A percentile compares a stretch with the other conserved stretches of the same genome.
phyloP scores from a whole-genome alignment of 257 asterid genomes.

The Ballota nigra region DNA sequence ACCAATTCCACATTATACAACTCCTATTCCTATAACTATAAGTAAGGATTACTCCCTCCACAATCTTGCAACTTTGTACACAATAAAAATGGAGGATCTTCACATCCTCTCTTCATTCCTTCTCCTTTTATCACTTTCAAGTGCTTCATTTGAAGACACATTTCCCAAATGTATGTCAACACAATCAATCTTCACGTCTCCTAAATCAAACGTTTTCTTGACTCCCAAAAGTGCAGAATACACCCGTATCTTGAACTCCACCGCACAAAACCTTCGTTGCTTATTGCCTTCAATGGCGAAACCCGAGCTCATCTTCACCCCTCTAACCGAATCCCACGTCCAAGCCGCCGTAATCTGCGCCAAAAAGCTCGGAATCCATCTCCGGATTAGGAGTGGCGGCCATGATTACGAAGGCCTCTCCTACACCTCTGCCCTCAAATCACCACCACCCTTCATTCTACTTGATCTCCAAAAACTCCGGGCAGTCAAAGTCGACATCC shows the following conservation, averaged over 20 bases:
- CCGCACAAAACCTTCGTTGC: slow-evolving; percentile 22
- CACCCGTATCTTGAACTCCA: slow-evolving; percentile 14
- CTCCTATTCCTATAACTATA: no score
- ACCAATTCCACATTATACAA: no score
- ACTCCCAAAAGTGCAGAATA: neutral
- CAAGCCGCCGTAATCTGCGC: slow-evolving; percentile 27
- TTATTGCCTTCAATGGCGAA: neutral
- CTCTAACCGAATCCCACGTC: slow-evolving; percentile 8
- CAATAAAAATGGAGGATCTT: neutral
- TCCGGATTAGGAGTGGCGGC: slow-evolving; percentile 18
- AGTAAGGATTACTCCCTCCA: neutral
- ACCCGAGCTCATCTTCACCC: slow-evolving; percentile 22
- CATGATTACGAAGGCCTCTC: slow-evolving; percentile 25
- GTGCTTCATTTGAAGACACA: neutral
- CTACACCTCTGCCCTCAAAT: slow-evolving; percentile 9
- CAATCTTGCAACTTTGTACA: neutral
- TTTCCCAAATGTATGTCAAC: slow-evolving; percentile 15
- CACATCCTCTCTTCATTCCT: neutral
- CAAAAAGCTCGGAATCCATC: slow-evolving; percentile 10
- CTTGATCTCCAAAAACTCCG: slow-evolving; percentile 14
- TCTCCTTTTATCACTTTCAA: neutral
- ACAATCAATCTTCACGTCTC: neutral
- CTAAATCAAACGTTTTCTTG: neutral
- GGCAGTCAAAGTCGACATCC: neutral
- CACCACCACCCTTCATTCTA: slow-evolving; percentile 15